Conservation (phyloP, 345 rosid species). For the Syzygium aqueum region DNA sequence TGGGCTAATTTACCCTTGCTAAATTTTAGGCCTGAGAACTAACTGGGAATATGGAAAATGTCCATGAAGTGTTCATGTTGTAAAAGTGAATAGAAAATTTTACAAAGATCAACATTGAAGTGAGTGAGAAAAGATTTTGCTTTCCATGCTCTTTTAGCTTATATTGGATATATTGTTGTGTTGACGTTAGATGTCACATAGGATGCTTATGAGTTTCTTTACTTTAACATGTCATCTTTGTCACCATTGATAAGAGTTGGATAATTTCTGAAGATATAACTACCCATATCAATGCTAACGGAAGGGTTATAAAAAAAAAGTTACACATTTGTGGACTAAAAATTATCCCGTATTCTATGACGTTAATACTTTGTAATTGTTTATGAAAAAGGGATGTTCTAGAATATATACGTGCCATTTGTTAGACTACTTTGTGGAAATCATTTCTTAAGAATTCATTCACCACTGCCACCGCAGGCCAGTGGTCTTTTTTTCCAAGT, state of each 20-base stretch:
- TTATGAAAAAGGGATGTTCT: background rate
- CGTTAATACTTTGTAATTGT: background rate
- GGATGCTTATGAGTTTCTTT: background rate
- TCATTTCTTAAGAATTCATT: background rate
- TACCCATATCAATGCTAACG: background rate
- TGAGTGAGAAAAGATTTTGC: background rate
- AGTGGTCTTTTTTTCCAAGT: background rate
- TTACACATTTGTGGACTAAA: background rate
- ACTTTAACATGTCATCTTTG: background rate
- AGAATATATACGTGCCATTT: background rate
- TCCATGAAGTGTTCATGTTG: background rate
- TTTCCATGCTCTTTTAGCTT: background rate
- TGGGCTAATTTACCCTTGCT: background rate
- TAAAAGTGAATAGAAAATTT: background rate
- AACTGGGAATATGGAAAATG: background rate
- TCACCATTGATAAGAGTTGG: background rate
- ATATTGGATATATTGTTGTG: background rate
- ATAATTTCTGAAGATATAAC: background rate
- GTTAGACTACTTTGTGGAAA: background rate
- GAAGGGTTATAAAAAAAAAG: background rate
- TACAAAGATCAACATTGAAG: background rate
- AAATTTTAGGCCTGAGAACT: background rate
- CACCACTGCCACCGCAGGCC: background rate
- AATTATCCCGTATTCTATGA: background rate
- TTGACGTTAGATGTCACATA: background rate